Evolutionary conservation across 177 flowering plant species (phyloP).

Genomic region (Vitis hybrid): DNA sequence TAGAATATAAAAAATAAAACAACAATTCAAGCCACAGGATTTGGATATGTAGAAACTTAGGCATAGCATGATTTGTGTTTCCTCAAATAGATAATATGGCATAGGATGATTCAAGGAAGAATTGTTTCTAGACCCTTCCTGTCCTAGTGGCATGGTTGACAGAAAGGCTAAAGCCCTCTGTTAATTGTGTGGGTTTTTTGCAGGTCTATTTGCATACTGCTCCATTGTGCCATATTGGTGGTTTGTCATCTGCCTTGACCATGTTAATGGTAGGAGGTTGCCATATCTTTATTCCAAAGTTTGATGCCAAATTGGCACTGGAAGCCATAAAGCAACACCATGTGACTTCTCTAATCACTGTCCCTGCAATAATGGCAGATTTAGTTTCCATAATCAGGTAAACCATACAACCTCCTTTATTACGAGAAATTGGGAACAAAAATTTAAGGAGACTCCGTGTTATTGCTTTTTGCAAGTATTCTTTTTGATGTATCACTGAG

Average conservation of each 20-base stretch:
- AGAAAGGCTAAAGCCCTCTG: not conserved
- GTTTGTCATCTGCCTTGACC: conserved; percentile 87
- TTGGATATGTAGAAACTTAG: not conserved
- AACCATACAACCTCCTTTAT: not conserved
- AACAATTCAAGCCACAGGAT: not conserved
- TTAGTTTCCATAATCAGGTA: conserved; percentile 61
- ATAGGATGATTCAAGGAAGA: not conserved
- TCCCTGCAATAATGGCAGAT: conserved; percentile 91
- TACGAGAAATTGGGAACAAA: not conserved
- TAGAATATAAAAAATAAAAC: not conserved
- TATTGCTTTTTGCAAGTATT: not conserved
- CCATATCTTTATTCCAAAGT: conserved; percentile 80
- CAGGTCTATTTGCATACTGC: conserved; percentile 97
- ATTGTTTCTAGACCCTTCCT: not conserved
- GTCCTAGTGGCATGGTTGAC: not conserved
- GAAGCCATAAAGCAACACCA: conserved; percentile 53
- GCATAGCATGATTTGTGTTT: not conserved
- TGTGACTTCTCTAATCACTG: conserved; percentile 79
- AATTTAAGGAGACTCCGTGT: not conserved
- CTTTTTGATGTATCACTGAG: not conserved
- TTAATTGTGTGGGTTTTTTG: conserved; percentile 3
- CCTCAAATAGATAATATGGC: no score
- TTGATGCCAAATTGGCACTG: conserved; percentile 58
- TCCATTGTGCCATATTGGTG: conserved; percentile 93
- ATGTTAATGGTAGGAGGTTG: conserved; percentile 81